phyloP scores from a whole-genome alignment of 1,284 basidiomycete species.

The Rhodofomes roseus region DNA sequence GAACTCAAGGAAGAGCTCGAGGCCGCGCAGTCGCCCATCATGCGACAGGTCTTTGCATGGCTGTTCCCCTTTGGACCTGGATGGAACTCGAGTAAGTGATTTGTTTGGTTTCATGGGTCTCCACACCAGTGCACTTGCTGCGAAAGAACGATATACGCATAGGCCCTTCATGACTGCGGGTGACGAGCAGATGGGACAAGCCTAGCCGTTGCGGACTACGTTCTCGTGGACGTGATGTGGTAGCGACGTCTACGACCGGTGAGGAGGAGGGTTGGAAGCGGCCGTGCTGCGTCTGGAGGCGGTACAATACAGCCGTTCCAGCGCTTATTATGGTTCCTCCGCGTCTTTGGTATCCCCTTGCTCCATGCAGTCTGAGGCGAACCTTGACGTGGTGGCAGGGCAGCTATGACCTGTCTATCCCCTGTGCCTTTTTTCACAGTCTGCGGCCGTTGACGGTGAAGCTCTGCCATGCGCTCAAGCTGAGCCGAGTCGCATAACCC shows the following conservation, averaged over 20 bases:
- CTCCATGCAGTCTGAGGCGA: background rate
- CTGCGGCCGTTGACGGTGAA: background rate
- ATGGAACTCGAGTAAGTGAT: constrained; percentile 67
- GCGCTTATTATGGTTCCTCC: background rate
- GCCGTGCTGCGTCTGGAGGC: background rate
- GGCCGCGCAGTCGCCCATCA: constrained; percentile 61
- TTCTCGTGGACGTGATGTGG: too few species aligned
- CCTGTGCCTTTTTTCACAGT: background rate
- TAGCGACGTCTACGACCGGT: too few species aligned
- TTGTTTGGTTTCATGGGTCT: background rate
- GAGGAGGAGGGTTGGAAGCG: too few species aligned
- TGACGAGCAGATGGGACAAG: too few species aligned
- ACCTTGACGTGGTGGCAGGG: background rate
- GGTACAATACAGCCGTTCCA: background rate
- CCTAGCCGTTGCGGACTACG: too few species aligned
- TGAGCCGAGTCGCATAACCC: background rate
- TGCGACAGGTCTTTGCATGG: constrained; percentile 73
- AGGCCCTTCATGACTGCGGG: too few species aligned
- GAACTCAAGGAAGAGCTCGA: constrained; percentile 58
- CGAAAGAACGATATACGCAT: too few species aligned
- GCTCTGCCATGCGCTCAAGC: too few species aligned
- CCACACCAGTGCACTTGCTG: background rate
- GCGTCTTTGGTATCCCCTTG: background rate
- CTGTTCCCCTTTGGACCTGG: constrained; percentile 86
- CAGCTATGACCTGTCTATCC: background rate